These are phyloP conservation scores for Geotrichum siamense DNA, from an alignment of 1,139 yeast genomes.

Conservation along the genomic window DNA sequence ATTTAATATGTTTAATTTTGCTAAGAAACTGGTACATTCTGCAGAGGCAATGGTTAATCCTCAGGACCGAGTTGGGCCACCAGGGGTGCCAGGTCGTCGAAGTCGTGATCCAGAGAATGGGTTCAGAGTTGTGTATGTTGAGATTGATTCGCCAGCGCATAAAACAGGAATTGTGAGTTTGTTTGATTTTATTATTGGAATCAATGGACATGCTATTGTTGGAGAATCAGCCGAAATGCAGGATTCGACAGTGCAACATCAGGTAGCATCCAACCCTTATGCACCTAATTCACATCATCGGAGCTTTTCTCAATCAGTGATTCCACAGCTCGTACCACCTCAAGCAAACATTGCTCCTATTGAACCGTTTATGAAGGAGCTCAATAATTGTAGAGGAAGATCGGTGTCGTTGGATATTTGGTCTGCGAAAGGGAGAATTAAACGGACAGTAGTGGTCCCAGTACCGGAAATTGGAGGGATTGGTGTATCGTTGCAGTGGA, in stretches of 20 bases:
- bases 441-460: slow-evolving; percentile 47
- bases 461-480: slow-evolving; percentile 35
- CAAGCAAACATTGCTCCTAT: slow-evolving; percentile 25
- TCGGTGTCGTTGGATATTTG: slow-evolving; percentile 61
- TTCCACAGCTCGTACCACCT: slow-evolving; percentile 24
- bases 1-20: slow-evolving; percentile 86
- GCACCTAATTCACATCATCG: slow-evolving; percentile 7
- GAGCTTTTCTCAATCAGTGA: slow-evolving; percentile 17
- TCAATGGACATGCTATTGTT: slow-evolving; percentile 59
- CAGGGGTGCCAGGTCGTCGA: slow-evolving; percentile 26
- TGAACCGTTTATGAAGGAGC: slow-evolving; percentile 27
- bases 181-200: slow-evolving; percentile 76
- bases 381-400: slow-evolving; percentile 30
- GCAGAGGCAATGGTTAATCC: slow-evolving; percentile 44
- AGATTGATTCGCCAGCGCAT: slow-evolving; percentile 38
- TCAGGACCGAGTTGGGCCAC: slow-evolving; percentile 35
- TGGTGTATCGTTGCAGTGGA: slow-evolving; percentile 69
- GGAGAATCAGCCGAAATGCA: slow-evolving; percentile 7
- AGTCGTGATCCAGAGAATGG: slow-evolving; percentile 39
- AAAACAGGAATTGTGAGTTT: slow-evolving; percentile 62
- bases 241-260: background rate
- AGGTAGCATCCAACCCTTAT: background rate
- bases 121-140: slow-evolving; percentile 49
- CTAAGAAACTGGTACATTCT: slow-evolving; percentile 72
- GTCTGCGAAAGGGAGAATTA: slow-evolving; percentile 81